A percentile compares a stretch with the other conserved stretches of the same genome.
phyloP scores from a whole-genome alignment of 1,284 basidiomycete genomes.

The Marasmius oreades region DNA sequence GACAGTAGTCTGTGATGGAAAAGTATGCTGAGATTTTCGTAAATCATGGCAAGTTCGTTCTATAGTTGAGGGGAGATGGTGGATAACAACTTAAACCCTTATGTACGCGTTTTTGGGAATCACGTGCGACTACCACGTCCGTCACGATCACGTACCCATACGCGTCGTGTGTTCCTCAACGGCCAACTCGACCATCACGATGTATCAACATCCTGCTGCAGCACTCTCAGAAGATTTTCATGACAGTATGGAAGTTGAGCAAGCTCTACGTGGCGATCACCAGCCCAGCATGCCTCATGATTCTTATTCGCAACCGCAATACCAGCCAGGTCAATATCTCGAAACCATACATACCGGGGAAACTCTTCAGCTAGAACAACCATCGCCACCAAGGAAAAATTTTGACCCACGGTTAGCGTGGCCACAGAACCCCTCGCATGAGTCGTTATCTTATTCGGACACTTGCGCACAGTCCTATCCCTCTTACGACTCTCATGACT shows the following conservation, averaged over 20 bases:
- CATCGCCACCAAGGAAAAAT: not conserved
- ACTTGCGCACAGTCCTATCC: slow-evolving; percentile 25
- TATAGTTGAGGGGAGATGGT: no score
- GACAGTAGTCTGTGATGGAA: no score
- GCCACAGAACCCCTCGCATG: slow-evolving; percentile 4
- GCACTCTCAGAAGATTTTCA: not conserved
- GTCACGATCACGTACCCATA: not conserved
- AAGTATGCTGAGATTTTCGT: no score
- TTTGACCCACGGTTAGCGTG: slow-evolving; percentile 4
- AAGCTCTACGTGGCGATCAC: not conserved
- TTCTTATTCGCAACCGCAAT: slow-evolving; percentile 16
- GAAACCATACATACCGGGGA: slow-evolving; percentile 49
- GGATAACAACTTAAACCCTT: no score
- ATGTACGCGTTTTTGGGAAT: no score
- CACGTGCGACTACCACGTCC: no score
- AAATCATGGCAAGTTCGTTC: no score
- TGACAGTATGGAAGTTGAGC: not conserved
- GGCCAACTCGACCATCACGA: not conserved
- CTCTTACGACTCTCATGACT: slow-evolving; percentile 18
- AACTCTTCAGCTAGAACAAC: slow-evolving; percentile 36
- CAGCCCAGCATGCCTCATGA: not conserved
- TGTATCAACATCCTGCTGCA: not conserved
- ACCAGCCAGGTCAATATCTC: slow-evolving; percentile 45
- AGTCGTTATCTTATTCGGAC: slow-evolving; percentile 23
- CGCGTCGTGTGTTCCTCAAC: not conserved